Evolutionary conservation across 129 eudicot species (phyloP).

Genomic region (Sambucus nigra): DNA sequence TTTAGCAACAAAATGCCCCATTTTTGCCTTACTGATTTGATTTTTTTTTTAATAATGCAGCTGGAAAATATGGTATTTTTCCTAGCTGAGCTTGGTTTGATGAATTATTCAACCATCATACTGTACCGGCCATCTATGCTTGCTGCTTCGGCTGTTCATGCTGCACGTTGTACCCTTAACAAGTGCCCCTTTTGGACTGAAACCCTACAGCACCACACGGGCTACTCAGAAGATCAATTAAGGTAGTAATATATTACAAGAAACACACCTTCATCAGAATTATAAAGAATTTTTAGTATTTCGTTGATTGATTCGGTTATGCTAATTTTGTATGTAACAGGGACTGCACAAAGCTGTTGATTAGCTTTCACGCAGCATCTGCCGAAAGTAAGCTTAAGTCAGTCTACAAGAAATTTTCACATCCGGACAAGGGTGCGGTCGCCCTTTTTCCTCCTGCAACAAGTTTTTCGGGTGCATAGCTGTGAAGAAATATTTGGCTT

Average conservation of each 20-base stretch:
- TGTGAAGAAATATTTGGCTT: too few species aligned
- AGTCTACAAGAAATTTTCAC: constrained; percentile 36
- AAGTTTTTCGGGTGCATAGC: constrained; percentile 20
- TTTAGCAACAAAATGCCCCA: too few species aligned
- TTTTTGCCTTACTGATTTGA: not conserved
- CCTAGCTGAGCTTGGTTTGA: constrained; percentile 70
- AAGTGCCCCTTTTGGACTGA: constrained; percentile 68
- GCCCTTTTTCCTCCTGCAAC: constrained; percentile 44
- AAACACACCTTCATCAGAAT: not conserved
- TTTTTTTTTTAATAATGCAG: constrained; percentile 20
- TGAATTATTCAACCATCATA: constrained; percentile 38
- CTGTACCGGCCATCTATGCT: constrained; percentile 52
- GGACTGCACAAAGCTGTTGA: constrained; percentile 49
- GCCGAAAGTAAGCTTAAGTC: constrained; percentile 41
- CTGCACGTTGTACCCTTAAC: constrained; percentile 59
- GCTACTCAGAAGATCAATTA: constrained; percentile 53
- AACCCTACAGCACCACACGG: constrained; percentile 69
- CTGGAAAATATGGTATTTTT: constrained; percentile 80
- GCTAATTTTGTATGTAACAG: constrained; percentile 13
- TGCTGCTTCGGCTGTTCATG: constrained; percentile 93
- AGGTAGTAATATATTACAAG: constrained; percentile 22
- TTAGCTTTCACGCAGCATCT: constrained; percentile 32
- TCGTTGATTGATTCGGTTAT: not conserved
- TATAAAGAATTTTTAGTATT: not conserved
- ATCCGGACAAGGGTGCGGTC: constrained; percentile 34